phyloP scores from a whole-genome alignment of 257 asterid genomes.

The Avicennia marina region DNA sequence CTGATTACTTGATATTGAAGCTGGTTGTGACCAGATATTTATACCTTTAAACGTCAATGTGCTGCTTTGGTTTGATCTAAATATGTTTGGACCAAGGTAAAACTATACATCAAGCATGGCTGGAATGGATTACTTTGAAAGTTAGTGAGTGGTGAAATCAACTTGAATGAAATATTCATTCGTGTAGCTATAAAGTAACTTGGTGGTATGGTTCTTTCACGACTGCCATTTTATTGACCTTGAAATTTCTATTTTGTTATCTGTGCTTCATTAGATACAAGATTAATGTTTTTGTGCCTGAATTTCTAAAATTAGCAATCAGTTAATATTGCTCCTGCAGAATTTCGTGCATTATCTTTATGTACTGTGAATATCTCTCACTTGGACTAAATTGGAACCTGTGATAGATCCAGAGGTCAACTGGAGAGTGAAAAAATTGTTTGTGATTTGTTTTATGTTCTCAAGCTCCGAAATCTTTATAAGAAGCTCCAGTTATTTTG shows the following conservation, averaged over 20 bases:
- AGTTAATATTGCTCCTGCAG: neutral
- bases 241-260: no score
- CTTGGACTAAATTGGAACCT: neutral
- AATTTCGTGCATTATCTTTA: neutral
- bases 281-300: neutral
- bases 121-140: neutral
- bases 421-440: neutral
- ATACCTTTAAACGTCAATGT: no score
- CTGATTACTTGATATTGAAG: no score
- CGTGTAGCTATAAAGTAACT: neutral
- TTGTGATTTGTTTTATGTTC: constrained; percentile 4
- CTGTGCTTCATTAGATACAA: no score
- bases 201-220: neutral
- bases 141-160: neutral
- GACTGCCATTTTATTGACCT: neutral
- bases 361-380: neutral
- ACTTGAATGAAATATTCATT: neutral
- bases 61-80: no score
- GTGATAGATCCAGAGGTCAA: constrained; percentile 3
- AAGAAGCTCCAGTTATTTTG: neutral
- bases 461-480: neutral
- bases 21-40: no score
- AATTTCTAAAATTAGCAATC: neutral
- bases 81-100: neutral
- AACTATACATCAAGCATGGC: neutral